phyloP scores from a whole-genome alignment of 108 stramenopile species.

The Nitzschia inconspicua region DNA sequence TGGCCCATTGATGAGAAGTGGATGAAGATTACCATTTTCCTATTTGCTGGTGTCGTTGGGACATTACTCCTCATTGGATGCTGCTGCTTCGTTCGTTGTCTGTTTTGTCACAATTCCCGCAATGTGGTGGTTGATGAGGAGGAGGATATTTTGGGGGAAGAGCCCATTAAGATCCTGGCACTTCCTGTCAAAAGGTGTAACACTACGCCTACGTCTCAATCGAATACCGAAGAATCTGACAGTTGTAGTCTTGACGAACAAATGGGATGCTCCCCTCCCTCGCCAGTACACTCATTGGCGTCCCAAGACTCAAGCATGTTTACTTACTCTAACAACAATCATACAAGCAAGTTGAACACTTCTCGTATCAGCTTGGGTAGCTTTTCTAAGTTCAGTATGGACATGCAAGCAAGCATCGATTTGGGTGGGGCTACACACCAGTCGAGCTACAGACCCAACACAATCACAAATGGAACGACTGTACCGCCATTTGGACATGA shows the following conservation, averaged over 20 bases:
- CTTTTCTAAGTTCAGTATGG: slow-evolving; percentile 17
- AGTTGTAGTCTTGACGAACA: neutral
- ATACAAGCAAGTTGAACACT: slow-evolving; percentile 4
- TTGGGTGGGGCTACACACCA: slow-evolving; percentile 1
- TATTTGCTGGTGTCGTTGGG: neutral
- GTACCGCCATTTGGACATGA: slow-evolving; percentile 33
- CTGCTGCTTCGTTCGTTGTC: no score
- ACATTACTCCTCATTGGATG: neutral
- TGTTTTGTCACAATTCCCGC: no score
- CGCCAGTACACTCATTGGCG: slow-evolving; percentile 21
- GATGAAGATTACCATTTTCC: neutral
- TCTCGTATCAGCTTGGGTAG: slow-evolving; percentile 10
- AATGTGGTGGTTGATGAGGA: neutral
- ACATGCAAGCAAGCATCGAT: slow-evolving; percentile 10
- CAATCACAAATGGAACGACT: neutral
- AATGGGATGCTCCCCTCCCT: slow-evolving; percentile 5
- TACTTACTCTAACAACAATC: slow-evolving; percentile 25
- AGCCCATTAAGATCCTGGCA: slow-evolving; percentile 7
- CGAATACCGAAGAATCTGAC: neutral
- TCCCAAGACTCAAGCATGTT: slow-evolving; percentile 40
- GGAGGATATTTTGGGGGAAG: neutral
- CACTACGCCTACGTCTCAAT: neutral
- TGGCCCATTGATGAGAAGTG: neutral
- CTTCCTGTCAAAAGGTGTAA: slow-evolving; percentile 1
- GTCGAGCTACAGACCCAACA: no score